Percentiles rank a stretch among this genome's conserved stretches.
Evolutionary conservation across 2,329 filamentous ascomycete genomes (phyloP).

Genomic region (Rhytidhysteron rufulum): DNA sequence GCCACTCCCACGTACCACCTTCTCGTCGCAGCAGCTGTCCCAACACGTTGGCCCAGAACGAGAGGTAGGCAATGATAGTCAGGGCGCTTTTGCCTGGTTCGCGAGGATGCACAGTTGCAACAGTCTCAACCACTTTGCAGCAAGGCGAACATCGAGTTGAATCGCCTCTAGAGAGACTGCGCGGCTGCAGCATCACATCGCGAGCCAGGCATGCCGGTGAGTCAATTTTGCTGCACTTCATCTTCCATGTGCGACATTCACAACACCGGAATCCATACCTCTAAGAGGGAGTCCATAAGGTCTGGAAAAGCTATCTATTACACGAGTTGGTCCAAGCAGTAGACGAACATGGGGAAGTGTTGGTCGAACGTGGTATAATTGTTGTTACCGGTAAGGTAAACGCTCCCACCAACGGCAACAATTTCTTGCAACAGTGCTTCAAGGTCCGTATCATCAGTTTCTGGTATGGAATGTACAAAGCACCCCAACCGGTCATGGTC

Average conservation of each 20-base stretch:
- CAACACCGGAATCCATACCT: conserved; percentile 7
- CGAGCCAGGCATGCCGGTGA: conserved; percentile 7
- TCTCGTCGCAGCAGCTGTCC: conserved; percentile 3
- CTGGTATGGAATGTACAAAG: conserved; percentile 18
- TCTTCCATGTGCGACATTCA: conserved; percentile 9
- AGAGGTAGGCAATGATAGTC: conserved; percentile 8
- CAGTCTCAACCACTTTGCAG: not conserved
- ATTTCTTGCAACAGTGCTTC: conserved; percentile 11
- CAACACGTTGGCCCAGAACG: conserved; percentile 3
- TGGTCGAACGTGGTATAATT: conserved; percentile 18
- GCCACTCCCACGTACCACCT: conserved; percentile 7
- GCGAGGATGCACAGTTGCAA: not conserved
- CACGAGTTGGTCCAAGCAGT: conserved; percentile 13
- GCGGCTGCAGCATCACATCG: conserved; percentile 2
- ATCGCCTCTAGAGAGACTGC: no score
- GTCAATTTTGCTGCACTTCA: conserved; percentile 12
- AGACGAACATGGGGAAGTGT: conserved; percentile 14
- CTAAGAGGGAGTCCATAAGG: not conserved
- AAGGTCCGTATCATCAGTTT: conserved; percentile 9
- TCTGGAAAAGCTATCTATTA: conserved; percentile 6
- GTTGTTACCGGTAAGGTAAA: conserved; percentile 14
- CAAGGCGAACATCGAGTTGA: conserved; percentile 3
- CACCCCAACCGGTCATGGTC: conserved; percentile 13
- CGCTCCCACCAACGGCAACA: conserved; percentile 11
- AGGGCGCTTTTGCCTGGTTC: conserved; percentile 12